Conservation (phyloP, 805 yeast species). For the Cyberlindnera saturnus region DNA sequence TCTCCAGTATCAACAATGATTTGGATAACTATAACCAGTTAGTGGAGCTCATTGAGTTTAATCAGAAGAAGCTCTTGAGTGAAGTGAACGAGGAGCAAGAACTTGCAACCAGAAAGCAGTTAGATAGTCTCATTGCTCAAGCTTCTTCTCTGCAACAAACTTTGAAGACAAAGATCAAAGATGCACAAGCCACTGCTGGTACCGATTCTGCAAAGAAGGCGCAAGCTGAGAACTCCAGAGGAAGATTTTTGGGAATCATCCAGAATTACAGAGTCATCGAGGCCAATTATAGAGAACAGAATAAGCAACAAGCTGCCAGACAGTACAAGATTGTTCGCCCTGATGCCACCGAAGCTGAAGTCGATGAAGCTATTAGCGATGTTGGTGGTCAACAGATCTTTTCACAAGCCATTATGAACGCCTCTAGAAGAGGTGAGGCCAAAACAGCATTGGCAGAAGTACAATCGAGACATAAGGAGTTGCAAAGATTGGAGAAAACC, state of each 20-base stretch:
- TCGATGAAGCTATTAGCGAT: slow-evolving; percentile 79
- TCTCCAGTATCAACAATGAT: slow-evolving; percentile 61
- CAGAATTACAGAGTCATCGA: slow-evolving; percentile 85
- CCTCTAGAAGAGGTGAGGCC: slow-evolving; percentile 91
- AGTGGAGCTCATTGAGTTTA: slow-evolving; percentile 60
- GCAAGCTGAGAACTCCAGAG: slow-evolving; percentile 86
- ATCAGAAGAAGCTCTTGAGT: slow-evolving; percentile 64
- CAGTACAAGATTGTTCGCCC: slow-evolving; percentile 90
- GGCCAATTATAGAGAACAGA: slow-evolving; percentile 77
- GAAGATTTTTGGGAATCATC: slow-evolving; percentile 77
- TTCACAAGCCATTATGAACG: slow-evolving; percentile 83
- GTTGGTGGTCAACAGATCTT: slow-evolving; percentile 86
- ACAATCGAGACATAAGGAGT: slow-evolving; percentile 91
- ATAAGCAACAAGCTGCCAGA: slow-evolving; percentile 82
- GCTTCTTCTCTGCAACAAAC: slow-evolving; percentile 71
- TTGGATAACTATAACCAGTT: slow-evolving; percentile 65
- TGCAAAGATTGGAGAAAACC: slow-evolving; percentile 89
- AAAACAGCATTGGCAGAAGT: slow-evolving; percentile 93
- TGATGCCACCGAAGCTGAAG: slow-evolving; percentile 76
- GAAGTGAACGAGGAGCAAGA: slow-evolving; percentile 71
- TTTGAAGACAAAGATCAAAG: slow-evolving; percentile 71
- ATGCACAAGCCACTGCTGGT: slow-evolving; percentile 63
- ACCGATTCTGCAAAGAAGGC: slow-evolving; percentile 76
- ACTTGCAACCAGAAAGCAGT: slow-evolving; percentile 61
- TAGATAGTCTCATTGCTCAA: slow-evolving; percentile 72